A percentile compares a stretch with the other conserved stretches of the same genome.
These are phyloP conservation scores for Artemisia annua DNA, from an alignment of 129 eudicot genomes.

Conservation along the genomic window DNA sequence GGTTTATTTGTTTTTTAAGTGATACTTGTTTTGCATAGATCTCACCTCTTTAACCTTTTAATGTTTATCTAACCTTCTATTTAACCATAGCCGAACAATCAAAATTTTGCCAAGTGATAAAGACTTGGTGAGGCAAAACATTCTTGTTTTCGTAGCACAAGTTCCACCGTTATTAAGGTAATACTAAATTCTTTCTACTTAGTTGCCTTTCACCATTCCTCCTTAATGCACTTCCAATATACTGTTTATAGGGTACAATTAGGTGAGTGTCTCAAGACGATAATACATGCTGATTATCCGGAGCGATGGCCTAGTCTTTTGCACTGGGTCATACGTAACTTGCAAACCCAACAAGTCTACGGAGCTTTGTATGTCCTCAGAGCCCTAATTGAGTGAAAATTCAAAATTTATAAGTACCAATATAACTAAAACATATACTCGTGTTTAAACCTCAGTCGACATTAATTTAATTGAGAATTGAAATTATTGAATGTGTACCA, in stretches of 20 bases:
- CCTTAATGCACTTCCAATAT: too few relatives aligned
- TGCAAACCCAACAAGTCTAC: constrained; percentile 85
- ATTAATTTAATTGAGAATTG: too few relatives aligned
- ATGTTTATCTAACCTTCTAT: too few relatives aligned
- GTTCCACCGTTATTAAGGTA: constrained; percentile 86
- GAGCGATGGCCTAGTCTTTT: constrained; percentile 93
- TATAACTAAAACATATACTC: too few relatives aligned
- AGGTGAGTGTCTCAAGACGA: constrained; percentile 95
- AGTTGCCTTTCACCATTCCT: background rate
- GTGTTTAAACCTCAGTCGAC: too few relatives aligned
- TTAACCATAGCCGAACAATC: constrained; percentile 64
- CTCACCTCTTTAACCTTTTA: too few relatives aligned
- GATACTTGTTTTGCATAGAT: too few relatives aligned
- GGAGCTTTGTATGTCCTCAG: constrained; percentile 86
- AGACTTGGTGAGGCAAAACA: constrained; percentile 86
- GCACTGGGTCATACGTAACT: constrained; percentile 85
- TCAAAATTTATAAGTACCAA: too few relatives aligned
- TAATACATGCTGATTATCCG: constrained; percentile 57
- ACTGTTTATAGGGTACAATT: constrained; percentile 63
- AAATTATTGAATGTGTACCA: too few relatives aligned
- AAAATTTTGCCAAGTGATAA: constrained; percentile 73
- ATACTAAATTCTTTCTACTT: background rate
- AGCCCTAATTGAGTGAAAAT: too few relatives aligned
- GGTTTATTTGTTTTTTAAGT: too few relatives aligned
- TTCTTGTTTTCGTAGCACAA: constrained; percentile 72